Conservation (phyloP, 2,329 filamentous ascomycete genomes). For the Penicillium sp. region DNA sequence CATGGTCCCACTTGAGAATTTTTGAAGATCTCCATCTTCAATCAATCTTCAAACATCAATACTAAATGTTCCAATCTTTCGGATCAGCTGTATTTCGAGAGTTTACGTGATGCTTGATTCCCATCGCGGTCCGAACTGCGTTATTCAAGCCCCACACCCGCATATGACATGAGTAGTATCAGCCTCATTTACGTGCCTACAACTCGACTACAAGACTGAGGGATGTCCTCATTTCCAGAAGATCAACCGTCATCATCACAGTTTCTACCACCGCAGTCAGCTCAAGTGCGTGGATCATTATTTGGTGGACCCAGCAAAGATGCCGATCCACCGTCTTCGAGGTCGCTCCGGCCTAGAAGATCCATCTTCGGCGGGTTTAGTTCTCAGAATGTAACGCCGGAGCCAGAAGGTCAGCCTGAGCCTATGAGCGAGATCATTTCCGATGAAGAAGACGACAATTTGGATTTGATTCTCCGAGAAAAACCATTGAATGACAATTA, state of each 20-base stretch:
- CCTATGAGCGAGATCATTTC: constrained; percentile 1
- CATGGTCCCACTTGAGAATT: constrained; percentile 9
- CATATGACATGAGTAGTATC: neutral
- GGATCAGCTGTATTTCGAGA: neutral
- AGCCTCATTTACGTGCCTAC: neutral
- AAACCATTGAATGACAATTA: constrained; percentile 18
- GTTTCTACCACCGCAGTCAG: constrained; percentile 20
- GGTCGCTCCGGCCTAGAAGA: constrained; percentile 26
- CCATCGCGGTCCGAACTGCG: neutral
- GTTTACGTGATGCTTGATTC: constrained; percentile 6
- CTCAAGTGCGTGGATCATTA: constrained; percentile 18
- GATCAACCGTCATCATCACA: constrained; percentile 18
- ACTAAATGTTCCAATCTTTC: neutral
- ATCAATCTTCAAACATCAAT: neutral
- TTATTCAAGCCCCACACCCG: neutral
- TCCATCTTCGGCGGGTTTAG: constrained; percentile 33
- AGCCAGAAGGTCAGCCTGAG: constrained; percentile 10
- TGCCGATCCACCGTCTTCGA: constrained; percentile 25
- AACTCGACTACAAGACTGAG: constrained; percentile 6
- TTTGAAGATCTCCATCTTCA: constrained; percentile 5
- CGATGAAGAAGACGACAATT: constrained; percentile 15
- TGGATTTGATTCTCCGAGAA: constrained; percentile 24
- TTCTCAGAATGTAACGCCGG: constrained; percentile 21
- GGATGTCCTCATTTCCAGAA: constrained; percentile 32
- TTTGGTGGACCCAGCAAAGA: constrained; percentile 28